Conservation (phyloP, 176 grass and related monocot species). For the Musa itinerans region DNA sequence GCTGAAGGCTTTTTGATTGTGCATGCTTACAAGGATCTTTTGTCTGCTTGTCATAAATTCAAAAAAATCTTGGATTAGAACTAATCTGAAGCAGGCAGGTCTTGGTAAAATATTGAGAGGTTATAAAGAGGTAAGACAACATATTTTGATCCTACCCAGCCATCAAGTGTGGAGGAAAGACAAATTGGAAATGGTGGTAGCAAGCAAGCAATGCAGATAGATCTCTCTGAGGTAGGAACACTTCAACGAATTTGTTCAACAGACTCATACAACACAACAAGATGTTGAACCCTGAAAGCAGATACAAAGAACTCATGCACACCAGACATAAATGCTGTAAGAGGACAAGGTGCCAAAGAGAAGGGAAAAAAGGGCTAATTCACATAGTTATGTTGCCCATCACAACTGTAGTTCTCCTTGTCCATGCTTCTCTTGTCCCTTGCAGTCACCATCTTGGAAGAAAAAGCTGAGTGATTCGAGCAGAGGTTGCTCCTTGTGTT, state of each 20-base stretch:
- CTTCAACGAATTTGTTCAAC: not conserved
- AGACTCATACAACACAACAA: not conserved
- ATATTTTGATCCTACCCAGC: no score
- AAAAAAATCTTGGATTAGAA: not conserved
- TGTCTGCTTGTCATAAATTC: not conserved
- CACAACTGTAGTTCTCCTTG: constrained; percentile 65
- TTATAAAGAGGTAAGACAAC: no score
- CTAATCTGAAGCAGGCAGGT: not conserved
- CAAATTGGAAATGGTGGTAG: no score
- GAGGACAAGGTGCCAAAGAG: not conserved
- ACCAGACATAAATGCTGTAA: not conserved
- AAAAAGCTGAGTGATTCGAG: constrained; percentile 35
- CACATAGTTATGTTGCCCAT: not conserved
- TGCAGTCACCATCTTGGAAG: constrained; percentile 20
- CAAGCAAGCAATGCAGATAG: not conserved
- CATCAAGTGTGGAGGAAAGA: no score
- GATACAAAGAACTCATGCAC: not conserved
- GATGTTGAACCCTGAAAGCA: not conserved
- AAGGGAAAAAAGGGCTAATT: not conserved
- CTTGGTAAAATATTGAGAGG: no score
- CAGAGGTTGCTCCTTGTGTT: constrained; percentile 39
- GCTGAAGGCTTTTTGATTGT: no score
- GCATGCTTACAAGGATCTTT: not conserved
- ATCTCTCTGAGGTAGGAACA: not conserved
- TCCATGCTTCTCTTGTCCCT: constrained; percentile 54